A percentile compares a stretch with the other conserved stretches of the same genome.
These are phyloP conservation scores for Henningerozyma blattae DNA, from an alignment of 805 yeast genomes.

Conservation along the genomic window DNA sequence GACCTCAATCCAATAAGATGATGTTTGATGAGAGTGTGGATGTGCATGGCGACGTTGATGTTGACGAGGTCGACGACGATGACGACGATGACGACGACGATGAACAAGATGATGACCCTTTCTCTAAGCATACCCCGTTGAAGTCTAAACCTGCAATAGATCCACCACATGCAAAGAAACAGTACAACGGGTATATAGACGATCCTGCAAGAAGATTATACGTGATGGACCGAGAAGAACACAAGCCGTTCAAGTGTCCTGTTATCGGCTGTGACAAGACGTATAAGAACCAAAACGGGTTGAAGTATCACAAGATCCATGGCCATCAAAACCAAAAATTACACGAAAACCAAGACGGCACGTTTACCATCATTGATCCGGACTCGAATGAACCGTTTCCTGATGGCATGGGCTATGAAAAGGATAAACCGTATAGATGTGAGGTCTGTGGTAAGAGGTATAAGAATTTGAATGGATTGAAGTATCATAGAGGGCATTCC, in stretches of 20 bases:
- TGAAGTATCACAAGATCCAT: constrained; percentile 88
- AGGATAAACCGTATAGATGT: constrained; percentile 96
- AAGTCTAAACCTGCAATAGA: not conserved
- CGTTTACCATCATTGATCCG: constrained; percentile 87
- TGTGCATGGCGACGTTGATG: constrained; percentile 9
- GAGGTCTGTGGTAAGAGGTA: constrained; percentile 97
- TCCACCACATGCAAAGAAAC: not conserved
- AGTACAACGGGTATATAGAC: constrained; percentile 68
- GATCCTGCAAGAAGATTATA: constrained; percentile 94
- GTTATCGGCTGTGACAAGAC: constrained; percentile 97
- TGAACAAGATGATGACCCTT: constrained; percentile 37
- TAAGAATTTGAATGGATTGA: constrained; percentile 90
- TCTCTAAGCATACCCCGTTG: not conserved
- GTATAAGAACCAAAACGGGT: constrained; percentile 93
- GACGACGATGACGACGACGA: constrained; percentile 24
- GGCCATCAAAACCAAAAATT: constrained; percentile 95
- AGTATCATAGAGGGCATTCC: constrained; percentile 96
- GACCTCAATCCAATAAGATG: constrained; percentile 1
- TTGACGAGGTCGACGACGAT: constrained; percentile 17
- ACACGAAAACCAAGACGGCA: constrained; percentile 85
- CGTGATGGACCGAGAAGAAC: constrained; percentile 83
- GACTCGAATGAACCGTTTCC: constrained; percentile 79
- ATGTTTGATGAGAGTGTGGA: not conserved
- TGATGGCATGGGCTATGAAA: constrained; percentile 89
- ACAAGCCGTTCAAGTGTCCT: constrained; percentile 94